A percentile compares a stretch with the other conserved stretches of the same genome.
phyloP scores from a whole-genome alignment of 208 protist species.

The Naegleria gruberi region DNA sequence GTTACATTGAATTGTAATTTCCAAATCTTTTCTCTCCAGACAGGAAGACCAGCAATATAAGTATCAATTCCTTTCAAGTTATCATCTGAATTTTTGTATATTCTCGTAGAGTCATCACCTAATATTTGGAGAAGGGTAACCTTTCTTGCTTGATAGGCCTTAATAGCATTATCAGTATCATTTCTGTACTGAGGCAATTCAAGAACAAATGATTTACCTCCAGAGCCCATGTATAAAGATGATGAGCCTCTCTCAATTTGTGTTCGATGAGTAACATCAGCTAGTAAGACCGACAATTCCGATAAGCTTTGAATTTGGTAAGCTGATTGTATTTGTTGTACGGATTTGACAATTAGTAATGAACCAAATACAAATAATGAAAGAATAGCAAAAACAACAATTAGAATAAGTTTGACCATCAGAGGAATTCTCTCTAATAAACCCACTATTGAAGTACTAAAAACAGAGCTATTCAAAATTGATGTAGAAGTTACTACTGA shows the following conservation, averaged over 20 bases:
- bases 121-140: background rate
- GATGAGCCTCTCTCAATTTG: background rate
- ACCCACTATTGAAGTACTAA: background rate
- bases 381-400: background rate
- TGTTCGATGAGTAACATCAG: background rate
- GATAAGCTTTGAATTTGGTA: background rate
- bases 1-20: background rate
- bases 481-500: background rate
- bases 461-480: background rate
- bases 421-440: background rate
- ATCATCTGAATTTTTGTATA: background rate
- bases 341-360: background rate
- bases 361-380: background rate
- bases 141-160: background rate
- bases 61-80: background rate
- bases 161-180: background rate
- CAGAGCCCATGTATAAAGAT: background rate
- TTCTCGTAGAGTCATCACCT: background rate
- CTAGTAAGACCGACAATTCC: background rate
- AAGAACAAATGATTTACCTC: background rate
- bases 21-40: background rate
- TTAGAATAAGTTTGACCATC: background rate
- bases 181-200: background rate
- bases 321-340: background rate
- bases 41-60: background rate